These are phyloP conservation scores for Candida boleticola DNA, from an alignment of 805 yeast genomes.

Conservation along the genomic window DNA sequence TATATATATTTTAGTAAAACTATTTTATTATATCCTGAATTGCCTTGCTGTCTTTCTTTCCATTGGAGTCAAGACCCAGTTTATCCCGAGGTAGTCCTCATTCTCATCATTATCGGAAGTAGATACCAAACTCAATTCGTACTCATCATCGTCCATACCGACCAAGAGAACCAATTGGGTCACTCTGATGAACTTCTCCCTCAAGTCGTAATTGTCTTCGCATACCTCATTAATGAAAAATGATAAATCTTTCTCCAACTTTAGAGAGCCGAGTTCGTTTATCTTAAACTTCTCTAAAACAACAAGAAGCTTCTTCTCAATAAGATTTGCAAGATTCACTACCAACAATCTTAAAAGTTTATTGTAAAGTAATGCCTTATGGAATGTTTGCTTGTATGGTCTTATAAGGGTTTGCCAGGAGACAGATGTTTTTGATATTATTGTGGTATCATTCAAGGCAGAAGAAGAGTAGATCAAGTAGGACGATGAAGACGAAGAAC, in stretches of 20 bases:
- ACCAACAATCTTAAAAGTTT: constrained; percentile 51
- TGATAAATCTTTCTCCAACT: constrained; percentile 78
- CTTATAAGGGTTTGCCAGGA: constrained; percentile 64
- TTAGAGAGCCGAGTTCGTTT: constrained; percentile 80
- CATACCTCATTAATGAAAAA: constrained; percentile 72
- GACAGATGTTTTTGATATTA: constrained; percentile 49
- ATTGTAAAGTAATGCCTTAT: constrained; percentile 48
- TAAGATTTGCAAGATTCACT: constrained; percentile 48
- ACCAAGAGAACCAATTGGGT: constrained; percentile 82
- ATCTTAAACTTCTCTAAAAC: constrained; percentile 56
- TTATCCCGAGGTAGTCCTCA: constrained; percentile 32
- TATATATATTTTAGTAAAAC: not conserved
- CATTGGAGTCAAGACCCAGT: constrained; percentile 76
- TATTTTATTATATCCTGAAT: constrained; percentile 46
- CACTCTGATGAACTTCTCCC: constrained; percentile 75
- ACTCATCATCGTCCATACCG: constrained; percentile 72
- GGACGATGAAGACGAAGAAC: constrained; percentile 12
- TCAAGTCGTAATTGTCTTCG: constrained; percentile 64
- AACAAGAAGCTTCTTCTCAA: constrained; percentile 69
- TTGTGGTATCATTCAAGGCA: constrained; percentile 26
- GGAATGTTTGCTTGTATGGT: constrained; percentile 63
- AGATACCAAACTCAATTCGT: constrained; percentile 31
- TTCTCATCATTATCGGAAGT: constrained; percentile 31
- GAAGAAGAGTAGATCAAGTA: constrained; percentile 29
- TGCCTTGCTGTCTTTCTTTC: constrained; percentile 66